Conservation (phyloP, 2,329 filamentous ascomycete genomes). For the Paraphaeosphaeria sporulosa region DNA sequence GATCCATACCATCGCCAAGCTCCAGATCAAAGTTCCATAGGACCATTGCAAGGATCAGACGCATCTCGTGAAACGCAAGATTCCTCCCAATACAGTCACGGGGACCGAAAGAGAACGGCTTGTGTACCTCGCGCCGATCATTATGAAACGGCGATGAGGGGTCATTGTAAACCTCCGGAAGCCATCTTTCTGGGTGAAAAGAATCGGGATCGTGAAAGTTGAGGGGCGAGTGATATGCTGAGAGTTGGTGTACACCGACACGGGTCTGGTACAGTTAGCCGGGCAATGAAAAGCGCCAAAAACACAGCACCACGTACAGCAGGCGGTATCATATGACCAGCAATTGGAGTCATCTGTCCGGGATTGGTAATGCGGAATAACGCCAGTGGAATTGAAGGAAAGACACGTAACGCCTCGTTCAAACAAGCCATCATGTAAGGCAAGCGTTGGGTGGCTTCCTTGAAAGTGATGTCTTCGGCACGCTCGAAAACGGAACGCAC, state of each 20-base stretch:
- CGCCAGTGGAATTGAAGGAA: conserved; percentile 18
- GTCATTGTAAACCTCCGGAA: conserved; percentile 6
- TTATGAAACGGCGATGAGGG: conserved; percentile 23
- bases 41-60: conserved; percentile 15
- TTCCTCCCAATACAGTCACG: conserved; percentile 26
- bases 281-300: too few relatives aligned
- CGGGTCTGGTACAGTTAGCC: conserved; percentile 13
- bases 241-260: conserved; percentile 23
- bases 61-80: conserved; percentile 25
- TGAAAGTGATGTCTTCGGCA: conserved; percentile 25
- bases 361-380: conserved; percentile 1
- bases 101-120: conserved; percentile 29
- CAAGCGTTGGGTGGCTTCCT: conserved; percentile 8
- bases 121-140: conserved; percentile 34
- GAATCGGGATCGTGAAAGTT: conserved; percentile 22
- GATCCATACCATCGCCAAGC: conserved; percentile 5
- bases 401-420: conserved; percentile 13
- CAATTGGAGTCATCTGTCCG: conserved; percentile 9
- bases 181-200: conserved; percentile 25
- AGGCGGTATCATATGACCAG: conserved; percentile 17
- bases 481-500: conserved; percentile 24
- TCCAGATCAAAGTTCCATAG: conserved; percentile 26
- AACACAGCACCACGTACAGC: neutral
- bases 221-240: conserved; percentile 18
- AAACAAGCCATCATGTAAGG: conserved; percentile 19